Conservation (phyloP, 2,329 filamentous ascomycete genomes). For the Mycosphaerella sp. region DNA sequence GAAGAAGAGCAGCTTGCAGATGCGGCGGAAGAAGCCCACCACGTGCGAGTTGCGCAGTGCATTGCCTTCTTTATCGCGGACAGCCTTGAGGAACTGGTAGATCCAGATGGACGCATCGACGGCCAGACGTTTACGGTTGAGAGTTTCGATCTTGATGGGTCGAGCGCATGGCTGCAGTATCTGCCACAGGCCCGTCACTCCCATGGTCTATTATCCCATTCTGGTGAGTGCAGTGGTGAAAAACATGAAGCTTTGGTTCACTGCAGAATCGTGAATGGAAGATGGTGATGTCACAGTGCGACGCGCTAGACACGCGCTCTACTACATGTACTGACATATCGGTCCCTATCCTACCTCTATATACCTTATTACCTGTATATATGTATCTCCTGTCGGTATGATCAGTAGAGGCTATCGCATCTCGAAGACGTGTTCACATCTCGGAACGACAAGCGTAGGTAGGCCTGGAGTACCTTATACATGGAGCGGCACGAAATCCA, state of each 20-base stretch:
- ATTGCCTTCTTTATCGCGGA: constrained; percentile 97
- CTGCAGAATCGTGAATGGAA: neutral
- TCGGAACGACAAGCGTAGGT: too few species aligned
- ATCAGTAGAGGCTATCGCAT: too few species aligned
- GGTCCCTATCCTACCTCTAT: too few species aligned
- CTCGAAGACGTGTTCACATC: too few species aligned
- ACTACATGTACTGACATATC: too few species aligned
- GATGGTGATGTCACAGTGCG: too few species aligned
- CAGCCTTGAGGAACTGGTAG: constrained; percentile 98
- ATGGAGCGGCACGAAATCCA: too few species aligned
- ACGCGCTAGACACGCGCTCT: too few species aligned
- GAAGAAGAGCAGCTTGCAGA: constrained; percentile 95
- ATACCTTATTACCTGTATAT: too few species aligned
- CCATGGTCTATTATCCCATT: constrained; percentile 53
- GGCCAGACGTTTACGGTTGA: constrained; percentile 92
- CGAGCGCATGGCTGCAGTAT: constrained; percentile 91
- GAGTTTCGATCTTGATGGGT: constrained; percentile 89
- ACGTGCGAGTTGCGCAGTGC: constrained; percentile 92
- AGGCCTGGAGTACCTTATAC: too few species aligned
- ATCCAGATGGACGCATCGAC: constrained; percentile 99
- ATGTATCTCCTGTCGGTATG: too few species aligned
- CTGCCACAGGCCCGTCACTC: constrained; percentile 96
- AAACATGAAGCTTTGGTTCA: too few species aligned
- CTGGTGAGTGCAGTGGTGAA: neutral
- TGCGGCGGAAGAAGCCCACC: constrained; percentile 94